phyloP scores from a whole-genome alignment of 352 stramenopile species.

The Salisapilia sapeloensis region DNA sequence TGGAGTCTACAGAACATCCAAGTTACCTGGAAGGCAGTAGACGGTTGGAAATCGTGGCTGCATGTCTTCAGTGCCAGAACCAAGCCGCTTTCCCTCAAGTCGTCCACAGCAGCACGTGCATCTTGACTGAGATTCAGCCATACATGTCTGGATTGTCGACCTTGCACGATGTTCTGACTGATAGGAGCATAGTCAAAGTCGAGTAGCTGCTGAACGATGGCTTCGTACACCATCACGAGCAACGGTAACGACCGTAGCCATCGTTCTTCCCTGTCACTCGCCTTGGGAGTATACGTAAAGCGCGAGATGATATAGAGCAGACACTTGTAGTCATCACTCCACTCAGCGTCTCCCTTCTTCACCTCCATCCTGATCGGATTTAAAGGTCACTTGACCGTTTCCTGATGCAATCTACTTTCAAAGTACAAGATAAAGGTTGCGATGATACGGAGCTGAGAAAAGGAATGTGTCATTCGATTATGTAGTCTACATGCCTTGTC shows the following conservation, averaged over 20 bases:
- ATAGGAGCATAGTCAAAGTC: constrained; percentile 96
- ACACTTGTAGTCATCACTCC: constrained; percentile 87
- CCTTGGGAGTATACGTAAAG: constrained; percentile 84
- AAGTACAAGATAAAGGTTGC: too few relatives aligned
- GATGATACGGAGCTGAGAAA: too few relatives aligned
- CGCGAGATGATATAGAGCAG: constrained; percentile 92
- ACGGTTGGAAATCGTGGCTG: constrained; percentile 88
- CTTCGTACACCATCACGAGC: constrained; percentile 94
- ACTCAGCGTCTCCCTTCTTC: too few relatives aligned
- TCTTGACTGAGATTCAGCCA: constrained; percentile 94
- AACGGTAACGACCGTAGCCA: constrained; percentile 93
- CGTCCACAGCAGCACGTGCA: constrained; percentile 90
- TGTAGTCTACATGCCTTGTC: too few relatives aligned
- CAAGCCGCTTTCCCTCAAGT: constrained; percentile 88
- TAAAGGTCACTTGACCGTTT: too few relatives aligned
- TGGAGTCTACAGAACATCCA: constrained; percentile 11
- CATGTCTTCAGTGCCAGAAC: constrained; percentile 92
- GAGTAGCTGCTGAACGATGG: constrained; percentile 86
- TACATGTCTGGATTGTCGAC: constrained; percentile 61
- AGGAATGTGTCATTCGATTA: too few relatives aligned
- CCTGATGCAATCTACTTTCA: too few relatives aligned
- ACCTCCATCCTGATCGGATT: too few relatives aligned
- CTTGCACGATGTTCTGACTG: constrained; percentile 88
- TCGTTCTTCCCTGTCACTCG: constrained; percentile 84
- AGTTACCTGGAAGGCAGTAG: constrained; percentile 88